Evolutionary conservation across 495 filamentous ascomycete species (phyloP), one percentile per base, ranked within the genome.

Genomic region (Penicillium pancosmium): DNA sequence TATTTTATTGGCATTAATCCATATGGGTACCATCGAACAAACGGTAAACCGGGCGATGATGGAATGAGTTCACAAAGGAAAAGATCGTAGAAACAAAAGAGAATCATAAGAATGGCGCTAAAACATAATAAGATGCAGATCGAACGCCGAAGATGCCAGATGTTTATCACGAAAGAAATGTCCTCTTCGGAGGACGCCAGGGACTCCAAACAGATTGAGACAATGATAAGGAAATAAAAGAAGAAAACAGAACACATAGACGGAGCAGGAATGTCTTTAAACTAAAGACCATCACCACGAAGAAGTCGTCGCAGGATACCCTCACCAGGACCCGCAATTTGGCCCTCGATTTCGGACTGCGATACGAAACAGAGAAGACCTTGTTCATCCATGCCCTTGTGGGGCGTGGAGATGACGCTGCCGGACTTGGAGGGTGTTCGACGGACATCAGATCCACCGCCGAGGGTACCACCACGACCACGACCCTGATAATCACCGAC

Each of bases 281-380:
- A 38, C 74, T 57, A 78, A 13, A 78, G 56, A 34, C 75, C 74
- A 57, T 80, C 71, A 12, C 72, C 75, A 16, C 63, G 67, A n/a
- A 84, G 70, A 13, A 84, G 64, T 4, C 73, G 69, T 38, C 71
- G 66, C 25, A 84, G 71, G 18, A 84, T 82, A 15, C 75, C 75
- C 46, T 80, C 79, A 11, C 91, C 90, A 3, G 86, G 78, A 10
- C 90, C 89, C 27, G 85, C 85, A 50, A 92, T 82, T 35, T 88
- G 89, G 25, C 77, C 74, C 63, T 89, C 83, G 48, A 95, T 78
- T 72, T 95, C 91, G 62, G 80, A 86, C 65, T 91, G 88, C 6
- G 89, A 86, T 11, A 93, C 88, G 72, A 88, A 90, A 67, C 89
- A 89, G 13, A 86, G 84, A 31, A 93, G 82, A 35, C 85, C 82